These are phyloP conservation scores for Amanita pseudoporphyria DNA, from an alignment of 768 basidiomycete genomes.

Conservation along the genomic window DNA sequence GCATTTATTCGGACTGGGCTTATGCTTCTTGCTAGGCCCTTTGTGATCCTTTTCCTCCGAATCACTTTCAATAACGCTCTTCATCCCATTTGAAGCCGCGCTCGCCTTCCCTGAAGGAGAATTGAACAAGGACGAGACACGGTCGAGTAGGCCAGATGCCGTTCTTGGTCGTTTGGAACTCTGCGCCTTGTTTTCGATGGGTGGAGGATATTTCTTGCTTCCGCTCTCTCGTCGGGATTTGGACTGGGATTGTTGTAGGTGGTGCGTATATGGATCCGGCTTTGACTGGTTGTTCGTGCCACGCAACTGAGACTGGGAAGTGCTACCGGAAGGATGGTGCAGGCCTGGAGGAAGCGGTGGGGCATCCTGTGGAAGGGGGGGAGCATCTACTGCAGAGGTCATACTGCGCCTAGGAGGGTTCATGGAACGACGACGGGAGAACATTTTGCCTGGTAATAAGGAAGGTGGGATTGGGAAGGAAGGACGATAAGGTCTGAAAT, in stretches of 20 bases:
- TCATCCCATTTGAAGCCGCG: background rate
- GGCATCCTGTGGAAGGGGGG: background rate
- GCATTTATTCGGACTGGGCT: background rate
- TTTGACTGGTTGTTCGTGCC: background rate
- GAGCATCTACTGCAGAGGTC: background rate
- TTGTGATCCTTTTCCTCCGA: background rate
- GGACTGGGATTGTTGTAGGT: constrained; percentile 4
- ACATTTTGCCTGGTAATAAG: background rate
- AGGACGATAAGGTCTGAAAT: background rate
- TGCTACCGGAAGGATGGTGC: background rate
- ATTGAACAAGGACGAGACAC: constrained; percentile 4
- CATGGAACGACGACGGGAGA: constrained; percentile 4
- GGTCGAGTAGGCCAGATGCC: background rate
- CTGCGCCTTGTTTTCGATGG: constrained; percentile 5
- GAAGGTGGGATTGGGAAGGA: background rate
- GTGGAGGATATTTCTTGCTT: constrained; percentile 3
- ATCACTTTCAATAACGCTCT: background rate
- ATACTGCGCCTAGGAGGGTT: background rate
- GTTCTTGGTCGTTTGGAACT: background rate
- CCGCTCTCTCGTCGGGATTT: background rate
- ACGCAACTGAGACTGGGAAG: background rate
- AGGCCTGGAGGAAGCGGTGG: background rate
- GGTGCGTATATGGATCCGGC: constrained; percentile 2
- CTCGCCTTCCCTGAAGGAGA: background rate
- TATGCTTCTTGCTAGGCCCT: background rate